Conservation (phyloP, 2,329 filamentous ascomycete genomes). For the Colletotrichum musae region DNA sequence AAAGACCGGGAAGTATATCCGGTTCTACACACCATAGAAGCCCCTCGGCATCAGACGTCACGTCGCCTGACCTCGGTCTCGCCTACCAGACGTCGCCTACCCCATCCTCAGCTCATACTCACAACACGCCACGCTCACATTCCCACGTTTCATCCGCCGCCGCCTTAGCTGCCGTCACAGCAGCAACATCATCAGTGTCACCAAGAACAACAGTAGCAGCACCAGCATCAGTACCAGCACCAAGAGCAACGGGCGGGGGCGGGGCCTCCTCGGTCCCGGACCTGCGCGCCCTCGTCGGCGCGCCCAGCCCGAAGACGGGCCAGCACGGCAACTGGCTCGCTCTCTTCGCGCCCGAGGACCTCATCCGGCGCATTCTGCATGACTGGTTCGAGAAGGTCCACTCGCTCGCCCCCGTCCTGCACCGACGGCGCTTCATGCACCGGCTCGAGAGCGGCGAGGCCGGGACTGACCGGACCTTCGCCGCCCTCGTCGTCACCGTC, state of each 20-base stretch:
- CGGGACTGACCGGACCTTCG: slow-evolving; percentile 47
- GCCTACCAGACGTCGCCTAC: slow-evolving; percentile 27
- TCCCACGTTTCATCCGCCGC: slow-evolving; percentile 1
- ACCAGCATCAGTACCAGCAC: slow-evolving; percentile 3
- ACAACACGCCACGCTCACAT: slow-evolving; percentile 6
- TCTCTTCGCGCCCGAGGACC: slow-evolving; percentile 32
- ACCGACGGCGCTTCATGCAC: slow-evolving; percentile 49
- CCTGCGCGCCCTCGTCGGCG: slow-evolving; percentile 34
- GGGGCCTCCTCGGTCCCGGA: slow-evolving; percentile 16
- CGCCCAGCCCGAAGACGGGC: slow-evolving; percentile 23
- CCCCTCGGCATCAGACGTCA: slow-evolving; percentile 25
- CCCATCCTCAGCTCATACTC: slow-evolving; percentile 7
- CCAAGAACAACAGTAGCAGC: not conserved
- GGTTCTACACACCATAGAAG: not conserved
- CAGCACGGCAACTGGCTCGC: slow-evolving; percentile 21
- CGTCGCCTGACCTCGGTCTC: slow-evolving; percentile 25
- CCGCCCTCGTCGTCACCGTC: slow-evolving; percentile 52
- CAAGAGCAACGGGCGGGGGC: not conserved
- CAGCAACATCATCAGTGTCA: slow-evolving; percentile 9
- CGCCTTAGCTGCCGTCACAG: not conserved
- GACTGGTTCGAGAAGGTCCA: slow-evolving; percentile 56
- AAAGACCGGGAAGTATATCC: not conserved
- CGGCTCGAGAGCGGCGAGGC: slow-evolving; percentile 47
- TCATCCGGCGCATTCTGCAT: slow-evolving; percentile 45
- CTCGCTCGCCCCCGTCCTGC: slow-evolving; percentile 51